Base-by-base conservation (phyloP, 202 grass and related monocot species). In the Carex sylvatica region DNA sequence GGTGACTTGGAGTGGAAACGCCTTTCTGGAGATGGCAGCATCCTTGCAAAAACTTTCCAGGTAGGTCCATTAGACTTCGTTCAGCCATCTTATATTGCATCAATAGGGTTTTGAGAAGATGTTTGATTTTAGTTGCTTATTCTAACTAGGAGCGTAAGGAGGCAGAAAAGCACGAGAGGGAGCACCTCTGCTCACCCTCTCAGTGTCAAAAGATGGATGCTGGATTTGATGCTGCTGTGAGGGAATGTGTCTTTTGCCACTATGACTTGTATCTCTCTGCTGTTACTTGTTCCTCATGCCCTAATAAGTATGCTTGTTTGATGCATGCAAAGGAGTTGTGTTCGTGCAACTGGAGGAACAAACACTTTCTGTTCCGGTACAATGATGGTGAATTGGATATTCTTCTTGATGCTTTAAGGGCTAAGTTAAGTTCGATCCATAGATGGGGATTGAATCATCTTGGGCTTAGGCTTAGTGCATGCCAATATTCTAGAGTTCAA, bases 181-280 rank as follows among this genome's bases (percentile, higher is more conserved):
- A 89, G 69, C 56, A 83, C 63, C 42, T 89, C 23, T 83, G 80
- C 71, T 51, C 70, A 26, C 22, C 79, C 35, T 86, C 74, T 46
- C 70, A 79, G 19, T 80, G 80, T 49, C 82, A 14, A 63, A 86
- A 89, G 69, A 89, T 86, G 70, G 84, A 80, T 83, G 16, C 61
- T 42, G 59, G 33, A 56, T 89, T 89, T 80, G 80, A 89, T 86
- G 64, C 53, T 42, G 78, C 61, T 28, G 84, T 78, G 44, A 89
- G 72, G 56, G 84, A 86, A 72, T 89, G 87, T 58, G 31, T 65
- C 33, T 6, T 86, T 15, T 89, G 87, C 79, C 80, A 86, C 60
- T 86, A 86, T 83, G 87, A 89, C 71, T 46, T 89, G 53, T 78
- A 89, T 70, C 80, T 89, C 22, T 86, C 87, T 68, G 84, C 87